Percentiles rank a stretch among this genome's conserved stretches.
phyloP scores from a whole-genome alignment of 2,329 filamentous ascomycete genomes.

The Sclerotiophoma versabilis region DNA sequence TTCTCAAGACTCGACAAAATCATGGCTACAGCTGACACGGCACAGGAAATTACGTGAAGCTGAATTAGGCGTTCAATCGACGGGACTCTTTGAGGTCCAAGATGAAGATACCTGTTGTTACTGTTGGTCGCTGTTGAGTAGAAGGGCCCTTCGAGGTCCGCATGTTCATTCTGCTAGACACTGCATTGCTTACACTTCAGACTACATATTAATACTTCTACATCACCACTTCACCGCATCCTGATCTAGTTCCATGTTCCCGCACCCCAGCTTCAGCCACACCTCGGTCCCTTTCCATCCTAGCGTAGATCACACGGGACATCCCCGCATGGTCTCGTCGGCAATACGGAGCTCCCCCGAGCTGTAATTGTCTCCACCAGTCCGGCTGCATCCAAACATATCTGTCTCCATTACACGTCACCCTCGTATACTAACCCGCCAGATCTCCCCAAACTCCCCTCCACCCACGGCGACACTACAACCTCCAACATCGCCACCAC shows the following conservation, averaged over 20 bases:
- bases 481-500: no score
- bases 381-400: neutral
- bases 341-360: constrained; percentile 12
- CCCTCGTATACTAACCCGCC: no score
- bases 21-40: constrained; percentile 32
- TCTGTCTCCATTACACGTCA: no score
- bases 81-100: neutral
- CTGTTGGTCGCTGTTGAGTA: constrained; percentile 3
- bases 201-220: constrained; percentile 12
- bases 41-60: constrained; percentile 53
- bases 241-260: neutral
- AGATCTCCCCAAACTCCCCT: no score
- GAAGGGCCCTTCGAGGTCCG: neutral
- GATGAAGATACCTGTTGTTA: constrained; percentile 11
- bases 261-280: constrained; percentile 14
- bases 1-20: neutral
- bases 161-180: constrained; percentile 10
- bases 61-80: constrained; percentile 38
- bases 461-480: neutral
- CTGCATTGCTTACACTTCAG: constrained; percentile 11
- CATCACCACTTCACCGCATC: neutral
- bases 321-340: constrained; percentile 31
- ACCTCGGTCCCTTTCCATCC: constrained; percentile 10
- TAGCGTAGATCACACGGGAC: constrained; percentile 10
- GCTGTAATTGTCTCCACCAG: neutral